Conservation (phyloP, 176 grass and related monocot species). For the Stipa capillata region DNA sequence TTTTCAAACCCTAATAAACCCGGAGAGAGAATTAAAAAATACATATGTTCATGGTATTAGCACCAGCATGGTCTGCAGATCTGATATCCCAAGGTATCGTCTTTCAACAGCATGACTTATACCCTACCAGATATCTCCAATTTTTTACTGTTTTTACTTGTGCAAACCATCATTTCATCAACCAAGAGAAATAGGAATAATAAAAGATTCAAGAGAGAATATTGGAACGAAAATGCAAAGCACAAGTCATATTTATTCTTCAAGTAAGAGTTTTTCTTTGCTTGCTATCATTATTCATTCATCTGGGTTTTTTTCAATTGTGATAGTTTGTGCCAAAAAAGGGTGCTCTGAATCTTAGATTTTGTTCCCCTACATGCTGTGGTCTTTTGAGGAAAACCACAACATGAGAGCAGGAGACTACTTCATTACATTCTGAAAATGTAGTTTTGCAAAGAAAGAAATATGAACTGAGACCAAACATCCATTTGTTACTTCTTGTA, state of each 20-base stretch:
- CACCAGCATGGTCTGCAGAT: constrained; percentile 43
- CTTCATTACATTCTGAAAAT: constrained; percentile 22
- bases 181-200: neutral
- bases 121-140: neutral
- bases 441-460: neutral
- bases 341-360: neutral
- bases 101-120: neutral
- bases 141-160: constrained; percentile 5
- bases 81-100: constrained; percentile 67
- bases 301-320: neutral
- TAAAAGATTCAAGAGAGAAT: neutral
- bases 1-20: constrained; percentile 82
- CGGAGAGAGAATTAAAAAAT: constrained; percentile 39
- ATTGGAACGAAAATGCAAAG: neutral
- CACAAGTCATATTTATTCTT: neutral
- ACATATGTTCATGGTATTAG: constrained; percentile 56
- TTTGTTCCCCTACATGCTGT: neutral
- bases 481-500: neutral
- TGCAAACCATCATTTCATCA: neutral
- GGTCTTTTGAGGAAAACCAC: neutral
- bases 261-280: constrained; percentile 3
- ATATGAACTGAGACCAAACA: neutral
- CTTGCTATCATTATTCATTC: constrained; percentile 15
- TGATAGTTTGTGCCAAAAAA: constrained; percentile 1
- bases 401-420: neutral